Evolutionary conservation across 306 rosid species (phyloP).

Genomic region (Cercis canadensis): DNA sequence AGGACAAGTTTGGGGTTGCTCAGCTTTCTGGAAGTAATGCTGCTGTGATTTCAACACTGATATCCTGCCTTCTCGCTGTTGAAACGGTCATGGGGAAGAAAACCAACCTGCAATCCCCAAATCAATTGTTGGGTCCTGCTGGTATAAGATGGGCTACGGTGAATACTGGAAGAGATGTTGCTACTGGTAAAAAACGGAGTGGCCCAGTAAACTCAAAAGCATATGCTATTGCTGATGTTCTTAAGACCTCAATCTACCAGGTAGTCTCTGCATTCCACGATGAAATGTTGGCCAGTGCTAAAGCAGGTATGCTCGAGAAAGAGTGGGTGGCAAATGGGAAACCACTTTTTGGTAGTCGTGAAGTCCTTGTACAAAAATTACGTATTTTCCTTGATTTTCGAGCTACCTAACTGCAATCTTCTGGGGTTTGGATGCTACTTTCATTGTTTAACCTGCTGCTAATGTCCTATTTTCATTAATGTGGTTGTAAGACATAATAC

Average conservation of each 20-base stretch:
- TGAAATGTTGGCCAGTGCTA: slow-evolving; percentile 82
- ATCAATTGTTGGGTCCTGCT: slow-evolving; percentile 70
- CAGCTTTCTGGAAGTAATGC: slow-evolving; percentile 93
- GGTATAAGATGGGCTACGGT: slow-evolving; percentile 82
- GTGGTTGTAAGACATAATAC: slow-evolving; percentile 37
- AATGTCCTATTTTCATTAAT: slow-evolving; percentile 17
- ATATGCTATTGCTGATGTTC: slow-evolving; percentile 80
- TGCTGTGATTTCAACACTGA: slow-evolving; percentile 68
- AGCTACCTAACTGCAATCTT: slow-evolving; percentile 54
- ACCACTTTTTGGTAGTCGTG: slow-evolving; percentile 67
- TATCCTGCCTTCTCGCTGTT: slow-evolving; percentile 89
- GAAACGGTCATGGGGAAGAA: slow-evolving; percentile 93
- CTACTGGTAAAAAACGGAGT: slow-evolving; percentile 61
- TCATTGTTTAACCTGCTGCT: not conserved
- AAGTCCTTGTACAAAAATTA: slow-evolving; percentile 69
- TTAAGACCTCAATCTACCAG: slow-evolving; percentile 77
- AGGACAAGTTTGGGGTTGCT: slow-evolving; percentile 85
- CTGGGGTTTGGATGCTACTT: slow-evolving; percentile 34
- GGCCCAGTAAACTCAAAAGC: slow-evolving; percentile 77
- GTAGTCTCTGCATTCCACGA: slow-evolving; percentile 79
- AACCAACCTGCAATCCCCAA: slow-evolving; percentile 66
- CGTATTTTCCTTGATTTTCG: slow-evolving; percentile 77
- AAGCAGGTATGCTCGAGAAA: slow-evolving; percentile 78
- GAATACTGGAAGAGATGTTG: slow-evolving; percentile 64
- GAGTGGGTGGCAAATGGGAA: slow-evolving; percentile 70